Evolutionary conservation across 805 yeast species (phyloP), one percentile per base, ranked within the genome.

Genomic region (Sungouiella thailandica): DNA sequence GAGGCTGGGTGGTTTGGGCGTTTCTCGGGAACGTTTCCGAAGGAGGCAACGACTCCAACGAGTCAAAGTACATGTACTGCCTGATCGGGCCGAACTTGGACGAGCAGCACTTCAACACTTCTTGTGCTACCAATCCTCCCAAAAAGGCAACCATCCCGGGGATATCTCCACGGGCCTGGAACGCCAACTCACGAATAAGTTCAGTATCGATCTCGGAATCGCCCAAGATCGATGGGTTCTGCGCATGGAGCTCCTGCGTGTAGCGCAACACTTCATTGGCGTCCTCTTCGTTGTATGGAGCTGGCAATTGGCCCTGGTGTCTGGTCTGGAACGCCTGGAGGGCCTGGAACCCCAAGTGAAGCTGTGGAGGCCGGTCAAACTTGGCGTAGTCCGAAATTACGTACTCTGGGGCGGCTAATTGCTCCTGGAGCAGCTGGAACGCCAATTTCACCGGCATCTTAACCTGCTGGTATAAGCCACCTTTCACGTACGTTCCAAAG

Each of bases 71-170:
- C 58, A 93, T 63, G 72, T 80, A 85, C 65, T 93, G 98, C 58
- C 83, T 82, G 34, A 90, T 68, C 7, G 98, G 98, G n/a, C 80
- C 77, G 53, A 89, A 93, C 63, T 93, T 93, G 32, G 97, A 95
- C 8, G 97, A 85, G 49, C 89, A 83, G 28, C 95, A 95, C 65
- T 93, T 93, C 55, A 93, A 72, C 14, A 86, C 96, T 63, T 93
- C 98, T 62, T 93, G 98, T 3, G 98, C 98, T 29, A 86, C 82
- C 35, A 90, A 68, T 22, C 97, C 97, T 58, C 98, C 98, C 52
- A 79, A 76, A 41, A 89, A 82, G 2, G 97, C 97, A 45, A 78
- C 80, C 55, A 87, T 63, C 23, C 90, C 95, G 14, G 96, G 95
- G 30, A 90, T 61, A 50, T 90, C 96, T 62, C 98, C 98, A 33